Conservation (phyloP, 2,329 filamentous ascomycete genomes). For the Coniochaeta sp. region DNA sequence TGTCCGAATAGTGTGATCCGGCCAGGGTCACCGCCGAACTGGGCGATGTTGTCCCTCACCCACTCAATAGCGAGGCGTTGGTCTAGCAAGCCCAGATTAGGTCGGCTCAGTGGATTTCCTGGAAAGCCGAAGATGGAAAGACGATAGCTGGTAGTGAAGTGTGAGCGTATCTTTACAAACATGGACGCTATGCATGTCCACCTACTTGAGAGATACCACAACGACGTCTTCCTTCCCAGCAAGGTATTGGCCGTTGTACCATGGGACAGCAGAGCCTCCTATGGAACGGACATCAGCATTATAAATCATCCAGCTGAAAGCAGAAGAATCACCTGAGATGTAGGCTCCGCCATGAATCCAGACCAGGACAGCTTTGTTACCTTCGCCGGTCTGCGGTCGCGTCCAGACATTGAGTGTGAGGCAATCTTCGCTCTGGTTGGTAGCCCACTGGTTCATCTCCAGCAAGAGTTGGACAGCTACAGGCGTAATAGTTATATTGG, state of each 20-base stretch:
- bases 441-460: slow-evolving; percentile 13
- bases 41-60: slow-evolving; percentile 33
- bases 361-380: slow-evolving; percentile 24
- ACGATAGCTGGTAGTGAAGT: slow-evolving; percentile 22
- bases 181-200: neutral
- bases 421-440: slow-evolving; percentile 25
- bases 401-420: slow-evolving; percentile 30
- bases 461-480: slow-evolving; percentile 16
- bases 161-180: neutral
- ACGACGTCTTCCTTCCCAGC: slow-evolving; percentile 32
- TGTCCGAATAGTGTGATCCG: slow-evolving; percentile 32
- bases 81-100: slow-evolving; percentile 39
- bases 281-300: neutral
- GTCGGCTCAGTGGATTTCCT: slow-evolving; percentile 13
- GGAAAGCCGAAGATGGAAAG: slow-evolving; percentile 33
- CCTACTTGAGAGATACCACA: slow-evolving; percentile 32
- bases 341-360: slow-evolving; percentile 28
- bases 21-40: slow-evolving; percentile 34
- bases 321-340: slow-evolving; percentile 2
- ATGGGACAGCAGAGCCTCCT: slow-evolving; percentile 23
- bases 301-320: neutral
- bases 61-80: slow-evolving; percentile 40
- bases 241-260: slow-evolving; percentile 34
- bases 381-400: slow-evolving; percentile 12
- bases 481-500: slow-evolving; percentile 17